phyloP scores from a whole-genome alignment of 108 stramenopile species.

The Nitzschia palea region DNA sequence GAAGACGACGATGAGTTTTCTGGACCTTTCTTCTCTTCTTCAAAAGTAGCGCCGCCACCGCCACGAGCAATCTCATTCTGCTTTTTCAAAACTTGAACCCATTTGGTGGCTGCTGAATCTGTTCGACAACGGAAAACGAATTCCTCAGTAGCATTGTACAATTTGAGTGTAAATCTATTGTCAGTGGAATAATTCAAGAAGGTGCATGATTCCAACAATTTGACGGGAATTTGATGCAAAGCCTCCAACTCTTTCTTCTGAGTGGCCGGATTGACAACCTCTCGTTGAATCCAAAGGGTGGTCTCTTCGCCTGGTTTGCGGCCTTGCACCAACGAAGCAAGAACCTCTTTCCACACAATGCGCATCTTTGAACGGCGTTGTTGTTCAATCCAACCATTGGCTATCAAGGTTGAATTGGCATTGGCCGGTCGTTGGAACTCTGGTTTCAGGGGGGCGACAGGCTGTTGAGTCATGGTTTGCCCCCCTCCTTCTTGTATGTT shows the following conservation, averaged over 20 bases:
- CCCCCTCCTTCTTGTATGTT: not conserved
- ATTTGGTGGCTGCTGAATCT: constrained; percentile 62
- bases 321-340: constrained; percentile 75
- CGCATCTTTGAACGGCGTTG: constrained; percentile 84
- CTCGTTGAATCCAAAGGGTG: constrained; percentile 90
- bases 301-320: constrained; percentile 80
- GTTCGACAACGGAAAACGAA: constrained; percentile 76
- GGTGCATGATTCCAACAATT: constrained; percentile 68
- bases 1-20: not conserved
- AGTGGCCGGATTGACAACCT: constrained; percentile 45
- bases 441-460: constrained; percentile 37
- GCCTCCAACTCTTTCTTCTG: constrained; percentile 75
- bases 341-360: constrained; percentile 81
- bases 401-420: constrained; percentile 68
- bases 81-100: constrained; percentile 64
- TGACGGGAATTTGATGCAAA: constrained; percentile 85
- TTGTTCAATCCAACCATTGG: constrained; percentile 88
- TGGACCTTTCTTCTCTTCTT: constrained; percentile 30
- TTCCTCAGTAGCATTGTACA: constrained; percentile 78
- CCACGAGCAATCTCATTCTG: not conserved
- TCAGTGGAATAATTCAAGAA: constrained; percentile 71
- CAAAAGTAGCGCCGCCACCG: not conserved
- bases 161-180: constrained; percentile 74
- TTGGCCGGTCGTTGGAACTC: constrained; percentile 75
- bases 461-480: too few species aligned